These are phyloP conservation scores for Meredithiella fracta DNA, from an alignment of 2,329 filamentous ascomycete species.

Conservation along the genomic window DNA sequence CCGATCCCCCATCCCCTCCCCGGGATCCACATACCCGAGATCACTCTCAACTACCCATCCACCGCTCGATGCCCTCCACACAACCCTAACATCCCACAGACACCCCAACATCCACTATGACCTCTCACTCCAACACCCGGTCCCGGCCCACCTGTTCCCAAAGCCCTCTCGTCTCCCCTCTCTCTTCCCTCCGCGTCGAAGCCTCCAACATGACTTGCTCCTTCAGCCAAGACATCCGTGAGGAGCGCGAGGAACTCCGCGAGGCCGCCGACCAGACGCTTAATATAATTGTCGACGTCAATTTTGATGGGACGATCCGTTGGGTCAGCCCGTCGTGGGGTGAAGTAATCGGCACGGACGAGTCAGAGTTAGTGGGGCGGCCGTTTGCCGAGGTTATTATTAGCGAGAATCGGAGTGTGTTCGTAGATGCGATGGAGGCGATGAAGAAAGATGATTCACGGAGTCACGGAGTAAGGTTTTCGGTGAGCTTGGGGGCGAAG, in stretches of 20 bases:
- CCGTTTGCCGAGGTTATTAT: constrained; percentile 67
- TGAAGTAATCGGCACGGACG: constrained; percentile 71
- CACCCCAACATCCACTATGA: neutral
- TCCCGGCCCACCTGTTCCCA: neutral
- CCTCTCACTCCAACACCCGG: neutral
- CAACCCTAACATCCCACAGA: too few relatives aligned
- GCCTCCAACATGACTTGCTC: constrained; percentile 44
- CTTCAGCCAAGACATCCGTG: constrained; percentile 76
- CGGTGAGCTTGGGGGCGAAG: constrained; percentile 50
- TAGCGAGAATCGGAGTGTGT: constrained; percentile 60
- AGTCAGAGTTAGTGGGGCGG: constrained; percentile 56
- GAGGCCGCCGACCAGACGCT: constrained; percentile 91
- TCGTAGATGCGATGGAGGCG: constrained; percentile 66
- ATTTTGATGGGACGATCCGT: constrained; percentile 74
- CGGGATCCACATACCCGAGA: too few relatives aligned
- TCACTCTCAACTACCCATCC: too few relatives aligned
- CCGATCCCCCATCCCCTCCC: too few relatives aligned
- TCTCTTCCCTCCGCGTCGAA: constrained; percentile 35
- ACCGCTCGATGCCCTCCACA: too few relatives aligned
- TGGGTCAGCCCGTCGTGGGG: constrained; percentile 96
- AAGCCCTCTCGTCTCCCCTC: constrained; percentile 17
- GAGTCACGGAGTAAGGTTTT: constrained; percentile 77
- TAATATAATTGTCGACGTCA: constrained; percentile 90
- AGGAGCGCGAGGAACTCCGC: constrained; percentile 83
- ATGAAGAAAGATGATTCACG: constrained; percentile 88